These are phyloP conservation scores for Scutellaria minor DNA, from an alignment of 257 asterid species.

Conservation along the genomic window DNA sequence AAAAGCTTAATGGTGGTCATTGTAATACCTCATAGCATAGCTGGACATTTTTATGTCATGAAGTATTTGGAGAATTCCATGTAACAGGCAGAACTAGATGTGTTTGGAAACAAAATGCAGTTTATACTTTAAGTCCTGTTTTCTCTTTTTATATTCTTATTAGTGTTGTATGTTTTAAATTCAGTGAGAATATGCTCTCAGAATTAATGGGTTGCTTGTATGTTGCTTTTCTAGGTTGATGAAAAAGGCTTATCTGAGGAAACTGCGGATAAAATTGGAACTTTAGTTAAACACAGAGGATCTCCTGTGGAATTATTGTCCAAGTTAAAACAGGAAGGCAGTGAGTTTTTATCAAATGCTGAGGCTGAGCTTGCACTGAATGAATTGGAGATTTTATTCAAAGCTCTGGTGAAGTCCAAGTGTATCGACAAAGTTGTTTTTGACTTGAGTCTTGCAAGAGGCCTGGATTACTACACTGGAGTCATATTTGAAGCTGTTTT, in stretches of 20 bases:
- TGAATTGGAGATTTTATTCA: conserved; percentile 82
- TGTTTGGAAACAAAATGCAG: background rate
- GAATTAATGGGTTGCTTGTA: conserved; percentile 21
- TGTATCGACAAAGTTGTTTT: conserved; percentile 75
- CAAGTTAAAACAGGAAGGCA: conserved; percentile 66
- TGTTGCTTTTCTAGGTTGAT: conserved; percentile 59
- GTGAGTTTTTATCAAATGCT: conserved; percentile 64
- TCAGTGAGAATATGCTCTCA: conserved; percentile 14
- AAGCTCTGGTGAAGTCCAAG: conserved; percentile 69
- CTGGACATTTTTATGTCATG: background rate
- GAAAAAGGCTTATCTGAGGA: conserved; percentile 90
- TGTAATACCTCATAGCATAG: background rate
- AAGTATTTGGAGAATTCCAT: background rate
- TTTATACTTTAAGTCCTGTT: background rate
- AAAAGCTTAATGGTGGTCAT: conserved; percentile 9
- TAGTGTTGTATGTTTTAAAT: background rate
- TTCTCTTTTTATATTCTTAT: background rate
- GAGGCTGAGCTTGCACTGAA: conserved; percentile 74
- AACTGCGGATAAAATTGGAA: conserved; percentile 77
- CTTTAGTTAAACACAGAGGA: conserved; percentile 81
- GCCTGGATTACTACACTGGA: conserved; percentile 97
- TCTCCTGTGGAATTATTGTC: conserved; percentile 76
- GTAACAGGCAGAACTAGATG: conserved; percentile 11
- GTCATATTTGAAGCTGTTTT: conserved; percentile 92
- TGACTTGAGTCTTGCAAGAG: conserved; percentile 98